These are phyloP conservation scores for Stentor roeselii DNA, from an alignment of 73 alveolate species.

Conservation along the genomic window DNA sequence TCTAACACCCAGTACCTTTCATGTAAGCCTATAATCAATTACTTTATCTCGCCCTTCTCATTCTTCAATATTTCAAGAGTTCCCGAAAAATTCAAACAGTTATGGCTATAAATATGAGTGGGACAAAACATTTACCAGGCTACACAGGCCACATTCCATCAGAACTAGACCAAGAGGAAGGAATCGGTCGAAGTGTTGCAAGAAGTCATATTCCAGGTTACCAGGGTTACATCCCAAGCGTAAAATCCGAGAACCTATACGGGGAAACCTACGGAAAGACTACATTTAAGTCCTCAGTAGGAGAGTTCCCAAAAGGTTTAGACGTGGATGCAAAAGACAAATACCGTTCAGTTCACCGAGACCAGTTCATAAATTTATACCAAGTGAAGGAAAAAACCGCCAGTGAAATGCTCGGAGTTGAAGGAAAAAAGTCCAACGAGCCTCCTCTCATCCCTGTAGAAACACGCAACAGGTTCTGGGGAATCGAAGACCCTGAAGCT, in stretches of 20 bases:
- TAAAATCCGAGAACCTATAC: slow-evolving; percentile 66
- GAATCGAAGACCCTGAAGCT: slow-evolving; percentile 45
- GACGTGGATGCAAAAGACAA: slow-evolving; percentile 43
- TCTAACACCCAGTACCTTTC: no score
- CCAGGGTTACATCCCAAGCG: slow-evolving; percentile 76
- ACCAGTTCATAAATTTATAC: slow-evolving; percentile 31
- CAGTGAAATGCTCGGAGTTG: slow-evolving; percentile 54
- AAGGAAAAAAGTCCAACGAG: background rate
- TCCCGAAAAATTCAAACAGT: no score
- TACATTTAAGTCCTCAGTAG: slow-evolving; percentile 28
- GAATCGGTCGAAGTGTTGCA: slow-evolving; percentile 34
- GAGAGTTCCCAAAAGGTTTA: slow-evolving; percentile 45
- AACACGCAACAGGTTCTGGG: slow-evolving; percentile 71
- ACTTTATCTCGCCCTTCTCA: no score
- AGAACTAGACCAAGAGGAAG: slow-evolving; percentile 44
- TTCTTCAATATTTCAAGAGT: no score
- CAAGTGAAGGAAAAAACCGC: slow-evolving; percentile 39
- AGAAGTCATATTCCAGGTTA: slow-evolving; percentile 66
- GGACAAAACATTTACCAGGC: no score
- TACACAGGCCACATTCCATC: slow-evolving; percentile 77
- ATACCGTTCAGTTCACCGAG: slow-evolving; percentile 36
- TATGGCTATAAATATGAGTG: no score
- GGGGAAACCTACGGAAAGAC: slow-evolving; percentile 82
- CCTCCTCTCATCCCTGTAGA: slow-evolving; percentile 61
- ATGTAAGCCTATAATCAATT: no score